Percentiles rank a stretch among this genome's conserved stretches.
Conservation (phyloP, 176 grass and related monocot genomes). For the Ensete glaucum region DNA sequence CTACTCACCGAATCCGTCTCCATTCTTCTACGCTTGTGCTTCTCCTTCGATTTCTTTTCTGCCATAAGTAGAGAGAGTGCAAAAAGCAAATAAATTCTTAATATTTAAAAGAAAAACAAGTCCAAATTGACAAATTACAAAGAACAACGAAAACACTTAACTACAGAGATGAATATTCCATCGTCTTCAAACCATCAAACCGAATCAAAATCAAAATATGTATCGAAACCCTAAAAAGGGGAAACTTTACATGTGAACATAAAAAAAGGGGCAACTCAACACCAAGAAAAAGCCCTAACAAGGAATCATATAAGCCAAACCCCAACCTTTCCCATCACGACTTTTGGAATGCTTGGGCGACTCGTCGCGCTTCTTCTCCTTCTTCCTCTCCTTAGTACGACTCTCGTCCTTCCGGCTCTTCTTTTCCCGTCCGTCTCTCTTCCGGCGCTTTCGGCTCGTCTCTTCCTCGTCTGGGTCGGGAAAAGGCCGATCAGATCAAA, state of each 20-base stretch:
- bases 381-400: constrained; percentile 30
- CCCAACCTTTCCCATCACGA: constrained; percentile 57
- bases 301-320: not conserved
- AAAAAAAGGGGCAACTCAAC: not conserved
- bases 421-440: constrained; percentile 28
- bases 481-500: constrained; percentile 8
- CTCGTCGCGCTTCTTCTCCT: constrained; percentile 26
- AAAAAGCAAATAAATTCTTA: constrained; percentile 1
- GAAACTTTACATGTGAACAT: not conserved
- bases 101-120: not conserved
- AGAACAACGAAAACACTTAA: not conserved
- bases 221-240: not conserved
- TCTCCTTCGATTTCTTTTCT: constrained; percentile 42
- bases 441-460: constrained; percentile 39
- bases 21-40: constrained; percentile 26
- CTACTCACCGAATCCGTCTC: constrained; percentile 32
- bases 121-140: not conserved
- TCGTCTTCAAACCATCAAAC: not conserved
- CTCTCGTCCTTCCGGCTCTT: constrained; percentile 31
- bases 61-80: not conserved
- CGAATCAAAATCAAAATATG: not conserved
- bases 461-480: constrained; percentile 49
- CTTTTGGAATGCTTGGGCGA: constrained; percentile 35
- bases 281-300: constrained; percentile 1
- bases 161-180: not conserved